Evolutionary conservation across 768 basidiomycete genomes (phyloP).

Genomic region (Boletus reticuloceps): DNA sequence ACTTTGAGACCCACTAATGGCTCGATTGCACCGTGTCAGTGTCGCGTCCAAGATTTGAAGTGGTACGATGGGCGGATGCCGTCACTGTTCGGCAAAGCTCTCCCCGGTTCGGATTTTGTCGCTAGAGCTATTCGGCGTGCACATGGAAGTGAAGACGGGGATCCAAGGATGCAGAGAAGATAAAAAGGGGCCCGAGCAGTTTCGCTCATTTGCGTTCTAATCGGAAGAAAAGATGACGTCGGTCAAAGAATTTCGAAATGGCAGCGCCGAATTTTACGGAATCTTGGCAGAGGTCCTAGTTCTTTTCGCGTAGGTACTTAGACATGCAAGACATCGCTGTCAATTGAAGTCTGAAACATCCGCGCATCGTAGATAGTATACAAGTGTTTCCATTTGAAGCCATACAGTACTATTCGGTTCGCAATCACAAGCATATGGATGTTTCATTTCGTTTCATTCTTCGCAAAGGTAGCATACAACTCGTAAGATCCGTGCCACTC

Average conservation of each 20-base stretch:
- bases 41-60: not conserved
- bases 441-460: slow-evolving; percentile 49
- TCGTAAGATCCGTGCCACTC: slow-evolving; percentile 21
- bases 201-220: not conserved
- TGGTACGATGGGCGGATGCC: slow-evolving; percentile 4
- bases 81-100: slow-evolving; percentile 4
- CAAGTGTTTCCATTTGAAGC: not conserved
- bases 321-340: not conserved
- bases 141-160: slow-evolving; percentile 5
- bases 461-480: slow-evolving; percentile 25
- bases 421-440: slow-evolving; percentile 4
- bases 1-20: no score
- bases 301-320: slow-evolving; percentile 14
- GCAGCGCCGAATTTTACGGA: slow-evolving; percentile 14
- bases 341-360: slow-evolving; percentile 11
- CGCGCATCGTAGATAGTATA: no score
- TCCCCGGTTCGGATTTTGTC: no score
- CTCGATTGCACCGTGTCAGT: not conserved
- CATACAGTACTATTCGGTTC: not conserved
- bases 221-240: not conserved
- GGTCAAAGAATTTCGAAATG: no score
- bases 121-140: not conserved
- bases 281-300: slow-evolving; percentile 1
- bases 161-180: not conserved
- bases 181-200: not conserved